These are phyloP conservation scores for Rhodotorula sp. DNA, from an alignment of 1,284 basidiomycete species.

Conservation along the genomic window DNA sequence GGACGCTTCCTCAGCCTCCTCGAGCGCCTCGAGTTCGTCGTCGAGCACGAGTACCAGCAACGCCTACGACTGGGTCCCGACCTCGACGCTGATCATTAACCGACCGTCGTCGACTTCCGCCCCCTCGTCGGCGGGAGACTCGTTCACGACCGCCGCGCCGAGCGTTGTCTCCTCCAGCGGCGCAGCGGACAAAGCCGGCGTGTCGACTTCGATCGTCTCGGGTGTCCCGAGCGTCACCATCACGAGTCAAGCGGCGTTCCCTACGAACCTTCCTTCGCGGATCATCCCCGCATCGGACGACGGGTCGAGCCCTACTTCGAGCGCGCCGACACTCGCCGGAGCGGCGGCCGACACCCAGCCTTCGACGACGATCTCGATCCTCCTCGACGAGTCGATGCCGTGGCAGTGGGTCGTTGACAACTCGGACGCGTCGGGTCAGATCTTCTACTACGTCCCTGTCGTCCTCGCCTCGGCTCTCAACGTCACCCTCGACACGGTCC, in stretches of 20 bases:
- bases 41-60: constrained; percentile 4
- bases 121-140: not conserved
- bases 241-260: constrained; percentile 36
- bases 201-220: constrained; percentile 24
- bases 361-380: constrained; percentile 38
- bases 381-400: constrained; percentile 37
- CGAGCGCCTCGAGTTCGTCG: not conserved
- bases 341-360: constrained; percentile 7
- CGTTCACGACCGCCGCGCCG: not conserved
- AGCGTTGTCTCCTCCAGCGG: not conserved
- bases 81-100: constrained; percentile 30
- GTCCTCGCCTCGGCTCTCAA: constrained; percentile 37
- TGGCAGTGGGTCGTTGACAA: constrained; percentile 42
- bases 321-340: not conserved
- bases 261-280: constrained; percentile 30
- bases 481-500: constrained; percentile 23
- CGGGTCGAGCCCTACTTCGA: not conserved
- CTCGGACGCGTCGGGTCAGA: constrained; percentile 42
- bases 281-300: constrained; percentile 31
- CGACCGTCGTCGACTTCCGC: constrained; percentile 2
- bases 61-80: constrained; percentile 34
- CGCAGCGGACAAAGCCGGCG: constrained; percentile 1
- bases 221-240: constrained; percentile 37
- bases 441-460: constrained; percentile 40
- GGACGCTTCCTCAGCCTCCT: constrained; percentile 1